A percentile compares a stretch with the other conserved stretches of the same genome.
Evolutionary conservation across 1,284 basidiomycete species (phyloP).

Genomic region (Leccinum subspadiceum): DNA sequence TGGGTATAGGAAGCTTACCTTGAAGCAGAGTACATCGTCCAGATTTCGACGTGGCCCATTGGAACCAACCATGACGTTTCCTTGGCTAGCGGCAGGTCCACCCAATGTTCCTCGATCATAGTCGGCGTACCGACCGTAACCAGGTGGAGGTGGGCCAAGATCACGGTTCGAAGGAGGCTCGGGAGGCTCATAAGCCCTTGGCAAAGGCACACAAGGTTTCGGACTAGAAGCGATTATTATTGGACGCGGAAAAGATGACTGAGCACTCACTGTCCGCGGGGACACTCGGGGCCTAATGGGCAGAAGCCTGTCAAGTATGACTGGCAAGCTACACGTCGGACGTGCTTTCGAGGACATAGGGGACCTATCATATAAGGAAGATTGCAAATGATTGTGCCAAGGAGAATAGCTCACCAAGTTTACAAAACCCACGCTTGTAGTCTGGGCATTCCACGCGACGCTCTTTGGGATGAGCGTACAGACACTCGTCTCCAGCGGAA

Average conservation of each 20-base stretch:
- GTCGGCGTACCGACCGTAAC: constrained; percentile 83
- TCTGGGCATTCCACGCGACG: constrained; percentile 92
- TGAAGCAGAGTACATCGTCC: constrained; percentile 88
- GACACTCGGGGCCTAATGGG: constrained; percentile 89
- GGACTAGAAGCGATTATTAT: constrained; percentile 47
- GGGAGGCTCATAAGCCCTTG: constrained; percentile 79
- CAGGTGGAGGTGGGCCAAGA: constrained; percentile 88
- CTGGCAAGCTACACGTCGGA: constrained; percentile 88
- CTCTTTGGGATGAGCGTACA: constrained; percentile 97
- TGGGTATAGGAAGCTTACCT: constrained; percentile 45
- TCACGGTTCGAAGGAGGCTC: constrained; percentile 73
- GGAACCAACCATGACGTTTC: constrained; percentile 16
- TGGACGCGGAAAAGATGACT: constrained; percentile 15
- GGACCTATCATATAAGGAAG: constrained; percentile 57
- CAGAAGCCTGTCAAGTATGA: constrained; percentile 94
- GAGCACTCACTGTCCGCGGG: constrained; percentile 82
- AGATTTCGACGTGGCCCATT: constrained; percentile 66
- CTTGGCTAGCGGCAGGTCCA: constrained; percentile 21
- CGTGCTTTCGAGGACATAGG: constrained; percentile 88
- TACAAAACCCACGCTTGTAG: constrained; percentile 95
- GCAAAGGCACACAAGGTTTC: constrained; percentile 68
- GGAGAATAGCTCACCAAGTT: constrained; percentile 59
- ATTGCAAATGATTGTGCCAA: background rate
- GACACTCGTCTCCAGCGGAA: constrained; percentile 95
- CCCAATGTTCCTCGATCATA: constrained; percentile 58